Conservation (phyloP, 768 basidiomycete species). For the Boletus pseudopeckii region DNA sequence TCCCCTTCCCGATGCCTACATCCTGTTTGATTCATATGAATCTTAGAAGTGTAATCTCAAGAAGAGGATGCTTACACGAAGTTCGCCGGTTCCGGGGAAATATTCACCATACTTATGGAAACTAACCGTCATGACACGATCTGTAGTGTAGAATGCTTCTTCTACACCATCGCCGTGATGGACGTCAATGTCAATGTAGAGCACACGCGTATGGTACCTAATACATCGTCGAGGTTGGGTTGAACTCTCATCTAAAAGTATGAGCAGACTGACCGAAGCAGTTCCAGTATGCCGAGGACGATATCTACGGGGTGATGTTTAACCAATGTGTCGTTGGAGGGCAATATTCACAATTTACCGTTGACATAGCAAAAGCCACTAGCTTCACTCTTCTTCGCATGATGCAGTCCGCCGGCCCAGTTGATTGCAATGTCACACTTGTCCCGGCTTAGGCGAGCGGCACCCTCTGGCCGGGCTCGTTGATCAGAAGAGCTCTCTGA, state of each 20-base stretch:
- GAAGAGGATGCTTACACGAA: constrained; percentile 55
- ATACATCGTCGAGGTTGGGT: background rate
- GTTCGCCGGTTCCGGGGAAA: constrained; percentile 98
- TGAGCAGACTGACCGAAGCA: constrained; percentile 59
- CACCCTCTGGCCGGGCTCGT: constrained; percentile 69
- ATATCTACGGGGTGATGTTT: constrained; percentile 61
- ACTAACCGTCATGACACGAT: constrained; percentile 96
- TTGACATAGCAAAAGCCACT: constrained; percentile 99
- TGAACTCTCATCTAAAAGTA: background rate
- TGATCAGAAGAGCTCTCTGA: background rate
- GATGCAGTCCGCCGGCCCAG: constrained; percentile 98
- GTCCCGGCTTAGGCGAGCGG: constrained; percentile 89
- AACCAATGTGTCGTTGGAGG: background rate
- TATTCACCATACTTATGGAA: constrained; percentile 99
- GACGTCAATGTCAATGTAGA: constrained; percentile 98
- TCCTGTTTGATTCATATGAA: constrained; percentile 50
- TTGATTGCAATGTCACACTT: constrained; percentile 99
- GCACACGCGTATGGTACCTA: constrained; percentile 89
- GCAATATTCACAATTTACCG: constrained; percentile 44
- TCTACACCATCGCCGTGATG: constrained; percentile 99
- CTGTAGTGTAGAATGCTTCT: constrained; percentile 98
- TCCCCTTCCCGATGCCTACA: constrained; percentile 90
- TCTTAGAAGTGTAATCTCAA: background rate
- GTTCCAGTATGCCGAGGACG: constrained; percentile 92
- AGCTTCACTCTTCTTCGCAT: constrained; percentile 98